Evolutionary conservation across 1,139 yeast species (phyloP).

Genomic region (Taphrina deformans): DNA sequence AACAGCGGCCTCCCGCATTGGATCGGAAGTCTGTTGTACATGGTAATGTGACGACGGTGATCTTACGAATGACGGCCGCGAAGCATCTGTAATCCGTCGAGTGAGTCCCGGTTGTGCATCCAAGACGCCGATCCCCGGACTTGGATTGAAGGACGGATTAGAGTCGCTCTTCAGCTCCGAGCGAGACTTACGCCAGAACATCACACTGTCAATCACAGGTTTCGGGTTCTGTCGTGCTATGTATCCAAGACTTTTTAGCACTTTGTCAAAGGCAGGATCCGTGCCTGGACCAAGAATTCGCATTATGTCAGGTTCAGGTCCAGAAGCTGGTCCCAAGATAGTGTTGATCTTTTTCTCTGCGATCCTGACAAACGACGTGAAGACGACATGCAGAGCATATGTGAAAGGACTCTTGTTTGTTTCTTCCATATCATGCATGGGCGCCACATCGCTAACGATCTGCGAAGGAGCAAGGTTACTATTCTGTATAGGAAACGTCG

Average conservation of each 20-base stretch:
- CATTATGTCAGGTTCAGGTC: constrained; percentile 76
- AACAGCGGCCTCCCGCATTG: constrained; percentile 22
- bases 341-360: constrained; percentile 82
- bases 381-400: constrained; percentile 87
- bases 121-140: constrained; percentile 1
- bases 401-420: constrained; percentile 70
- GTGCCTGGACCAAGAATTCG: constrained; percentile 83
- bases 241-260: constrained; percentile 81
- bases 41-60: constrained; percentile 17
- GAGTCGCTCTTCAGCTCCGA: constrained; percentile 82
- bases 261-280: constrained; percentile 81
- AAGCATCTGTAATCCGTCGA: constrained; percentile 12
- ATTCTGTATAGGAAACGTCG: neutral
- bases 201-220: constrained; percentile 94
- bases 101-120: constrained; percentile 3
- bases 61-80: constrained; percentile 14
- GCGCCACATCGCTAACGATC: neutral
- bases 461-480: neutral
- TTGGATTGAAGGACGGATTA: constrained; percentile 49
- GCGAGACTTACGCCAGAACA: constrained; percentile 96
- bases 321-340: constrained; percentile 68
- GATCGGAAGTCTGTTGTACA: neutral
- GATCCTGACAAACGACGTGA: constrained; percentile 90
- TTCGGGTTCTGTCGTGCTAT: constrained; percentile 88
- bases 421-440: constrained; percentile 13